Percentiles rank a stretch among this genome's conserved stretches.
Conservation (phyloP, 257 asterid species). For the Solanum gracilifrons region DNA sequence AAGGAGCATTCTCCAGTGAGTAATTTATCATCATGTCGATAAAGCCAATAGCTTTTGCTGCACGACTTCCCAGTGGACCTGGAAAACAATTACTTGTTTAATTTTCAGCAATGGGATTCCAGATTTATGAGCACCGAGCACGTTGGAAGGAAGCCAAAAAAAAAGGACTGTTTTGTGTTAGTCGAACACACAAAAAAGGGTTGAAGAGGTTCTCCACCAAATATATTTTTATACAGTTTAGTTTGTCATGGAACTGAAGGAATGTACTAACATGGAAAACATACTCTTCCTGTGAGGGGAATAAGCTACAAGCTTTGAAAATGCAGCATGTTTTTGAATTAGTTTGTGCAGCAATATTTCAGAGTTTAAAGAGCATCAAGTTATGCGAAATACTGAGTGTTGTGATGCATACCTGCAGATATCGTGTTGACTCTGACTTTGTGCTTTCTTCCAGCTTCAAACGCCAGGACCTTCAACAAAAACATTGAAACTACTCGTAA, state of each 20-base stretch:
- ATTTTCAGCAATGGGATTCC: not conserved
- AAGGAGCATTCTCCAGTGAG: constrained; percentile 79
- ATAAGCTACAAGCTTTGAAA: not conserved
- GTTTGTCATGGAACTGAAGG: not conserved
- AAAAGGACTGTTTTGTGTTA: too few relatives aligned
- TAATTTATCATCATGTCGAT: constrained; percentile 98
- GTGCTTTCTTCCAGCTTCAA: constrained; percentile 90
- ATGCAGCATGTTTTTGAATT: not conserved
- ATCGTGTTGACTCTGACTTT: constrained; percentile 85
- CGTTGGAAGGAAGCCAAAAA: not conserved
- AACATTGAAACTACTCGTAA: not conserved
- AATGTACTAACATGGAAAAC: not conserved
- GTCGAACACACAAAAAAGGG: not conserved
- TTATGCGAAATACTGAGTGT: not conserved
- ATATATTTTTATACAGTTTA: not conserved
- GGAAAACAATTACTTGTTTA: not conserved
- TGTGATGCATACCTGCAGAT: constrained; percentile 66
- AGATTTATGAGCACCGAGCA: not conserved
- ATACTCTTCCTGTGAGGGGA: not conserved
- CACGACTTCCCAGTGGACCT: constrained; percentile 97
- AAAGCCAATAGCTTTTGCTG: constrained; percentile 98
- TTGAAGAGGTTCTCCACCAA: not conserved
- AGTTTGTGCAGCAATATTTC: not conserved
- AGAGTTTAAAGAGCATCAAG: not conserved
- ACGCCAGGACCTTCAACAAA: constrained; percentile 70